Conservation (phyloP, 73 alveolate species). For the Blepharisma stoltei region DNA sequence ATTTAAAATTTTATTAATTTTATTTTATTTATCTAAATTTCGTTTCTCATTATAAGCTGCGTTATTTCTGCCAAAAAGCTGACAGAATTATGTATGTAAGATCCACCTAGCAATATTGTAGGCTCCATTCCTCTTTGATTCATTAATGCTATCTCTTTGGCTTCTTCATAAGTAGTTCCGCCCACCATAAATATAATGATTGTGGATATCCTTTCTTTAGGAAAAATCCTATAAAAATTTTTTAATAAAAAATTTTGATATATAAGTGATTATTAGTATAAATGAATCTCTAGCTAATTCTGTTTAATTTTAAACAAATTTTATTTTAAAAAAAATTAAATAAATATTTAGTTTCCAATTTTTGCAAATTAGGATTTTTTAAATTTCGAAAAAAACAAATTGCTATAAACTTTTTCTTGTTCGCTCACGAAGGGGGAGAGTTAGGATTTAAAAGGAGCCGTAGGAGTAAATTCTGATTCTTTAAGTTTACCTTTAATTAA, state of each 20-base stretch:
- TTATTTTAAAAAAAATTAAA: too few relatives aligned
- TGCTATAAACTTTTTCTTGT: neutral
- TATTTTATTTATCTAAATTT: too few relatives aligned
- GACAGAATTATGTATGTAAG: constrained; percentile 74
- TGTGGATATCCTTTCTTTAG: constrained; percentile 65
- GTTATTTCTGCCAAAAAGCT: constrained; percentile 62
- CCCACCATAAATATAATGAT: constrained; percentile 85
- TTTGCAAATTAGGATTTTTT: too few relatives aligned
- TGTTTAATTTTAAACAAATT: too few relatives aligned
- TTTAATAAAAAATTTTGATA: constrained; percentile 27
- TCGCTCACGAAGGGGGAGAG: too few relatives aligned
- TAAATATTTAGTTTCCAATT: too few relatives aligned
- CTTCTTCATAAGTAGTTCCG: constrained; percentile 93
- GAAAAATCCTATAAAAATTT: too few relatives aligned
- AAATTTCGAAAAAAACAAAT: too few relatives aligned
- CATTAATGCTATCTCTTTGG: constrained; percentile 56
- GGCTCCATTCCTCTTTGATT: constrained; percentile 34
- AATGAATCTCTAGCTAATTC: too few relatives aligned
- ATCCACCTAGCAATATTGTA: constrained; percentile 79
- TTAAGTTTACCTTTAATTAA: constrained; percentile 60
- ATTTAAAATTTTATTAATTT: too few relatives aligned
- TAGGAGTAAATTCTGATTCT: constrained; percentile 64
- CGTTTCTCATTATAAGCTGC: constrained; percentile 6
- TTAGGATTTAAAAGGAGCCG: constrained; percentile 33
- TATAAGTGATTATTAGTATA: too few relatives aligned